Base-by-base conservation (phyloP, 2,329 filamentous ascomycete species). In the Dactylellina sp. region DNA sequence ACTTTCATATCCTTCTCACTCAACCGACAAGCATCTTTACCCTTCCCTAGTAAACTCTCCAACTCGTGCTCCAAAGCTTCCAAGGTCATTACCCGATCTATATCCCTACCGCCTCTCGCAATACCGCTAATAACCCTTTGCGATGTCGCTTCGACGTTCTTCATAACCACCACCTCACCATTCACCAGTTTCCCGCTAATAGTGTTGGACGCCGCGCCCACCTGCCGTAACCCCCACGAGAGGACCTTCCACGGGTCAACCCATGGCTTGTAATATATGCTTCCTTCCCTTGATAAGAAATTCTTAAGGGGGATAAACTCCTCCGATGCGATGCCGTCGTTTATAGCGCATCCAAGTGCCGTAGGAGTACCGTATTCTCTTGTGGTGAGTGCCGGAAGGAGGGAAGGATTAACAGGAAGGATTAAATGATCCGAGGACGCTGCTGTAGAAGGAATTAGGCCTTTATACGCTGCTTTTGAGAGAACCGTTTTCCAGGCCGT, bases 361-460 rank as follows among this genome's bases (percentile, higher is more conserved):
- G 94, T 85, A 1, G 95, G 95, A 49, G 89, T 86, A 1, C 95
- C 95, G 81, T 88, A 93, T 78, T 94, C 89, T 47, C 88, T 88
- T 53, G 86, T 91, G 76, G 93, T 89, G 60, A 99, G 83, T 37
- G 88, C 87, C 22, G 87, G 85, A 20, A 91, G 83, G 0, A 99
- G 85, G 28, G 87, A 84, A 37, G 91, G 87, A 77, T 87, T 85
- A 39, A 87, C 81, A 6, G 82, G 82, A 25, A 90, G 80, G 28
- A 86, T 81, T 11, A 90, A 81, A 16, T 84, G 82, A 68, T 84
- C 84, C 1, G 83, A 81, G 24, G 60, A 46, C 1, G 60, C 52
- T 1, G 59, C 22, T 5, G 81, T 80, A 11, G 83, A 82, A 1
- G 85, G 81, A 14, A 82, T 80, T 2, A 80, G 53, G 2, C 61